Percentiles rank a stretch among this genome's conserved stretches.
Conservation (phyloP, 2,329 filamentous ascomycete species). For the Lecanicillium sp. region DNA sequence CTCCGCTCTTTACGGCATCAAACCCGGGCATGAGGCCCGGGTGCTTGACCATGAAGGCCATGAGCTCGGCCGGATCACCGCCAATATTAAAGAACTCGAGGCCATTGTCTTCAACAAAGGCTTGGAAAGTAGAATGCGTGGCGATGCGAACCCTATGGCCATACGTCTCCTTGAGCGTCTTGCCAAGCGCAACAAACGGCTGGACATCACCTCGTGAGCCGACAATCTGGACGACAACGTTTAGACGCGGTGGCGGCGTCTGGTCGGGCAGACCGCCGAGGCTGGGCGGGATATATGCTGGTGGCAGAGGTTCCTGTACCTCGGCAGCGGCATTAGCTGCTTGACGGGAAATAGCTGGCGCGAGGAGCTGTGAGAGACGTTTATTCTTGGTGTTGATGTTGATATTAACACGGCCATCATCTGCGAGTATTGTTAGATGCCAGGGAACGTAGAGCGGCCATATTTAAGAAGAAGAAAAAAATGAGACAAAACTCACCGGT, state of each 20-base stretch:
- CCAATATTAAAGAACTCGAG: constrained; percentile 71
- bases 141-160: constrained; percentile 66
- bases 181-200: constrained; percentile 63
- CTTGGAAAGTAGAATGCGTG: constrained; percentile 60
- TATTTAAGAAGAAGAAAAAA: too few species aligned
- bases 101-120: constrained; percentile 60
- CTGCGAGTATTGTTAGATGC: constrained; percentile 28
- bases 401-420: constrained; percentile 72
- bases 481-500: constrained; percentile 31
- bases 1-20: constrained; percentile 66
- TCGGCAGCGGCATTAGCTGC: constrained; percentile 34
- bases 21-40: constrained; percentile 78
- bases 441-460: too few species aligned
- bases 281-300: constrained; percentile 64
- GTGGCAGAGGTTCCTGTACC: constrained; percentile 39
- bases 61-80: constrained; percentile 66
- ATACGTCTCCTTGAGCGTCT: constrained; percentile 53
- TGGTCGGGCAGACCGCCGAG: constrained; percentile 56
- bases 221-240: constrained; percentile 68
- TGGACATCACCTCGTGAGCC: constrained; percentile 70
- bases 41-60: constrained; percentile 90
- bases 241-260: constrained; percentile 48
- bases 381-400: constrained; percentile 65
- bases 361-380: constrained; percentile 58
- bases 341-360: constrained; percentile 53